Base-by-base conservation (phyloP, 768 basidiomycete genomes). In the Termitomyces sp. region DNA sequence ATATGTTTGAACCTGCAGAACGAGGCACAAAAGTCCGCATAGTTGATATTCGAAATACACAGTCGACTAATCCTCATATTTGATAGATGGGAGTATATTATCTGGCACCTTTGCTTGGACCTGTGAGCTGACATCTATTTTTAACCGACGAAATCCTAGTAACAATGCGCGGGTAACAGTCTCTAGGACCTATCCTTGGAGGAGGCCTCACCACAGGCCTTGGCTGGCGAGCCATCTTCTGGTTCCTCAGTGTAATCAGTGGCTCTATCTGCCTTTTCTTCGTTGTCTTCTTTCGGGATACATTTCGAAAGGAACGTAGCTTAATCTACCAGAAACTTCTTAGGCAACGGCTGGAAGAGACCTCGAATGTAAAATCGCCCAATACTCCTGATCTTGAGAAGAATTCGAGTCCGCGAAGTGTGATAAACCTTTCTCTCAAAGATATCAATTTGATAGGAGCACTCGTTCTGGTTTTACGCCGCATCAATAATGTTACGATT, bases 281-380 rank as follows among this genome's bases (percentile, higher is more conserved):
- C 68, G 55, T 87, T 35, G 68, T 86, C 24, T 74, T 87, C 66
- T 90, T 94, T 74, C 82, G 81, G 57, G 92, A 95, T 65, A 92
- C 92, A 0, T 95, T 90, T 73, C 81, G 92, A 18, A 74, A 79
- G 55, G 90, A 94, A 65, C 86, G 94, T 45, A 94, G 92, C 54
- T 71, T 89, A 24, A 82, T 84, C 3, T 96, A 94, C 68, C 89
- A 90, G 66, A 76, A 77, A 38, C 84, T 85, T 0, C 72, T 90
- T 44, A 79, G 74, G 59, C 71, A 76, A 48, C 76, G 79, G 18
- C 56, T 74, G 5, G 69, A 69, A 44, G 66, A 68, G 59, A 61
- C 45, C 38, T 35, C 26, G 36, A 50, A 53, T 28, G 11, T 2
- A 22, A 51, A 38, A 26, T 22, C 22, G 3, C 36, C 51, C 38